Percentiles rank a stretch among this genome's conserved stretches.
Evolutionary conservation across 305 asterid species (phyloP).

Genomic region (Fraxinus platypoda): DNA sequence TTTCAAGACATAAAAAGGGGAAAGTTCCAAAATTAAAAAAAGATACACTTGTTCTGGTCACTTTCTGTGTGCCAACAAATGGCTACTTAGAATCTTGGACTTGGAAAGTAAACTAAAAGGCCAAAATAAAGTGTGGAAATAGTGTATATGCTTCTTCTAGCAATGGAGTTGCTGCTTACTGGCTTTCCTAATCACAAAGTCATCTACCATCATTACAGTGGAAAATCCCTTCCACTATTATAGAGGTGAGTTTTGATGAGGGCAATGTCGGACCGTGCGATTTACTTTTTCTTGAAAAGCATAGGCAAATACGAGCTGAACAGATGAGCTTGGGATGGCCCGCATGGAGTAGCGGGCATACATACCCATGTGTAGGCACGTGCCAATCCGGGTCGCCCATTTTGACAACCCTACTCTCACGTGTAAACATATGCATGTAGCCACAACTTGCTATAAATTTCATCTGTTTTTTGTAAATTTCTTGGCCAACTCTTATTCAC

Average conservation of each 20-base stretch:
- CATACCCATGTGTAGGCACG: too few relatives aligned
- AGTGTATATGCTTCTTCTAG: not conserved
- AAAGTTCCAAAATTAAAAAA: not conserved
- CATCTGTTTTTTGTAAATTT: not conserved
- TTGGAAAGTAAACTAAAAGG: not conserved
- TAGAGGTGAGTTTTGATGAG: not conserved
- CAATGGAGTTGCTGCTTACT: not conserved
- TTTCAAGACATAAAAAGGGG: not conserved
- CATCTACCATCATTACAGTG: not conserved
- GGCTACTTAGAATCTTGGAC: not conserved
- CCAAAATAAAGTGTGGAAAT: not conserved
- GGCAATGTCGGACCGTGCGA: not conserved
- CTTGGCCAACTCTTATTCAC: not conserved
- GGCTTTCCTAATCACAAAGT: not conserved
- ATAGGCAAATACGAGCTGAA: not conserved
- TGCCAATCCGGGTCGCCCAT: not conserved
- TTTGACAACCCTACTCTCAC: not conserved
- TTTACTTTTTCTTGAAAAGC: not conserved
- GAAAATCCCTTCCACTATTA: not conserved
- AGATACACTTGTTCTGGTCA: not conserved
- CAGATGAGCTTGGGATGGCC: not conserved
- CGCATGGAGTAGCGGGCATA: not conserved
- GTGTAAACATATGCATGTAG: not conserved
- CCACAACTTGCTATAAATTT: not conserved
- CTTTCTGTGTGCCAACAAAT: not conserved